Evolutionary conservation across 306 rosid species (phyloP).

Genomic region (Cicer arietinum): DNA sequence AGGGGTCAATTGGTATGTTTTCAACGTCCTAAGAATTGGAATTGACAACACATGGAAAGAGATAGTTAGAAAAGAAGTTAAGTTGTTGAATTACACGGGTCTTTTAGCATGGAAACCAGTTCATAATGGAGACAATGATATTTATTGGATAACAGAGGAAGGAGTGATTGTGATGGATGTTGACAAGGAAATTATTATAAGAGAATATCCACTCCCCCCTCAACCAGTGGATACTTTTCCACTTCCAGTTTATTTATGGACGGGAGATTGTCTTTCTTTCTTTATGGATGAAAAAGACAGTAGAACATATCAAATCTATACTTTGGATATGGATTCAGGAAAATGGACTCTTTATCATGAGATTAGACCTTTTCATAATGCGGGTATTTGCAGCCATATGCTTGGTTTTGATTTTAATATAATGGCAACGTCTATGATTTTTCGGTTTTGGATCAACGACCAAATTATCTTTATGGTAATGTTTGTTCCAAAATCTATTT

Average conservation of each 20-base stretch:
- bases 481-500: no score
- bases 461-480: background rate
- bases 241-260: background rate
- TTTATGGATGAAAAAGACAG: background rate
- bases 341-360: background rate
- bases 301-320: background rate
- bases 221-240: fast-evolving
- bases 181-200: background rate
- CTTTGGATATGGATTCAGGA: background rate
- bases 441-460: background rate
- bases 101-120: background rate
- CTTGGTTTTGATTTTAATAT: background rate
- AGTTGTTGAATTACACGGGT: no score
- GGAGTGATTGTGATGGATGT: slow-evolving; percentile 4
- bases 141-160: background rate
- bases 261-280: background rate
- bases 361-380: background rate
- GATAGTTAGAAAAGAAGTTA: background rate
- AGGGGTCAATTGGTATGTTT: background rate
- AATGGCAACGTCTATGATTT: background rate
- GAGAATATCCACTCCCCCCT: background rate
- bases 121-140: background rate
- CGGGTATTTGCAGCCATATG: background rate
- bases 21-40: slow-evolving; percentile 9
- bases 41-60: slow-evolving; percentile 8